Evolutionary conservation across 176 grass and related monocot species (phyloP), one percentile per base, ranked within the genome.

Genomic region (Triticum timopheevii): DNA sequence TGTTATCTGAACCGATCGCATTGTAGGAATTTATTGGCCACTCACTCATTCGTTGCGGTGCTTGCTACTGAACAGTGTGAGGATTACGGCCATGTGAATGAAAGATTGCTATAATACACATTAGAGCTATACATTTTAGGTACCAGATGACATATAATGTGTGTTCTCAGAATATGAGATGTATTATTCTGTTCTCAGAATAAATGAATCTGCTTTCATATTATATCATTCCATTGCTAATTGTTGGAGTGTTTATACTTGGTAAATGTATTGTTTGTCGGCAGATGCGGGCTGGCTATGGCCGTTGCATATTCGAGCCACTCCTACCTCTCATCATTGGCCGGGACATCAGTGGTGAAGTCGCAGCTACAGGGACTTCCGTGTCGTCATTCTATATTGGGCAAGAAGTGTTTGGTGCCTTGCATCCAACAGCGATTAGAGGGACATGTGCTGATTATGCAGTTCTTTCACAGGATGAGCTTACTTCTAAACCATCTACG

Each of bases 321-420:
- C 76, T 91, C 49, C 84, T 98, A 68, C 96, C 96, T 16, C 44
- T 96, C 87, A 98, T 98, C 69, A 40, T 98, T 28, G 96, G 96
- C 66, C 90, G 96, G 23, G 96, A 98, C 83, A 91, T 98, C 42
- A 98, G 96, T 69, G 96, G 96, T 80, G 96, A 98, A 96, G 93
- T 98, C 69, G 90, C 87, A 59, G 93, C 96, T 42, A 82, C 91
- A n/a, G 96, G 96, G 78, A 83, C 93, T 81, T 96, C 88, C 0
- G 87, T 73, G 16, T 93, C 92, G 10, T 92, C 90, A 35, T 76
- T 96, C 69, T 90, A 81, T 68, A 56, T 94, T 36, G 93, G 93
- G 25, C 92, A 96, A 80, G 92, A 96, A 87, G 96, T 94, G 73
- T 98, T 94, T 68, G 96, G 96, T 56, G 90, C 93, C 27, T 83